These are phyloP conservation scores for Botrytis sinoallii DNA, from an alignment of 2,329 filamentous ascomycete genomes.

Conservation along the genomic window DNA sequence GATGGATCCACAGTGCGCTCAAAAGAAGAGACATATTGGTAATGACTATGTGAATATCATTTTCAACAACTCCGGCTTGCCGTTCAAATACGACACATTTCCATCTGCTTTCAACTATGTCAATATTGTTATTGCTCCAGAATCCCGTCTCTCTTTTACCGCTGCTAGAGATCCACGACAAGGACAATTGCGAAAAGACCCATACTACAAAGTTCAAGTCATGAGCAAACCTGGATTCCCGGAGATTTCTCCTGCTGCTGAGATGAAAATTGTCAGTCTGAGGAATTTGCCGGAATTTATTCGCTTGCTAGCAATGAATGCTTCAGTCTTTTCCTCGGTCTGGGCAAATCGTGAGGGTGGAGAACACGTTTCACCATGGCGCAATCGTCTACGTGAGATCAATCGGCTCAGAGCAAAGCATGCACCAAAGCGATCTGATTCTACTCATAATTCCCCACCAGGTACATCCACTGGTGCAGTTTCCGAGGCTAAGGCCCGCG, in stretches of 20 bases:
- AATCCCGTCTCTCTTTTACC: slow-evolving; percentile 73
- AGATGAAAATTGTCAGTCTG: slow-evolving; percentile 84
- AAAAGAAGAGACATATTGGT: slow-evolving; percentile 93
- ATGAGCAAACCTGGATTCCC: slow-evolving; percentile 87
- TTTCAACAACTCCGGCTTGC: slow-evolving; percentile 91
- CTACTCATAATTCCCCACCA: slow-evolving; percentile 37
- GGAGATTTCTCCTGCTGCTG: slow-evolving; percentile 83
- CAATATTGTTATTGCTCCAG: slow-evolving; percentile 91
- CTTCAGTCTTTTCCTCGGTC: slow-evolving; percentile 89
- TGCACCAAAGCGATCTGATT: slow-evolving; percentile 42
- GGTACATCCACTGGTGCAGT: slow-evolving; percentile 32
- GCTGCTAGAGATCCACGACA: slow-evolving; percentile 52
- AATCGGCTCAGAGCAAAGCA: slow-evolving; percentile 73
- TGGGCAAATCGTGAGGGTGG: slow-evolving; percentile 75
- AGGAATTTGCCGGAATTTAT: slow-evolving; percentile 82
- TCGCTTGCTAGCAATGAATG: slow-evolving; percentile 84
- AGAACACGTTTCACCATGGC: slow-evolving; percentile 87
- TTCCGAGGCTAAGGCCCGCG: slow-evolving; percentile 45
- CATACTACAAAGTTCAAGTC: slow-evolving; percentile 85
- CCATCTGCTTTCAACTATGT: slow-evolving; percentile 95
- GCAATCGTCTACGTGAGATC: slow-evolving; percentile 80
- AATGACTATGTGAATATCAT: slow-evolving; percentile 98
- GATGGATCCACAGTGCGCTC: slow-evolving; percentile 69
- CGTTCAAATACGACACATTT: slow-evolving; percentile 88
- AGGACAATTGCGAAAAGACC: slow-evolving; percentile 39